phyloP scores from a whole-genome alignment of 2,329 filamentous ascomycete species.

The Rhinocladiella mackenziei region DNA sequence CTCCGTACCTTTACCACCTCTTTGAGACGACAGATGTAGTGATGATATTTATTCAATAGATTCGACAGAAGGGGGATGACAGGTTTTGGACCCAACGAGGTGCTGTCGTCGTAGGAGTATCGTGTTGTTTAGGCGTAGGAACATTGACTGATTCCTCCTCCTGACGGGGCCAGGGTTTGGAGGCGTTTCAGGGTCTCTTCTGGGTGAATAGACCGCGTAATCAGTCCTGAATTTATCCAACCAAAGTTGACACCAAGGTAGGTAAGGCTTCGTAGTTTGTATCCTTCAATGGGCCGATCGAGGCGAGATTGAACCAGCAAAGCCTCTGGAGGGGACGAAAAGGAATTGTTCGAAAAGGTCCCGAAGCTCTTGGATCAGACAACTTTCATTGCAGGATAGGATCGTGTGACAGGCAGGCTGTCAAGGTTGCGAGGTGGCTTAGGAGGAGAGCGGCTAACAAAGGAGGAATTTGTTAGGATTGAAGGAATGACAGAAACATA shows the following conservation, averaged over 20 bases:
- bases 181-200: no score
- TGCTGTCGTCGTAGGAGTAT: no score
- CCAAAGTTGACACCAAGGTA: no score
- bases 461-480: slow-evolving; percentile 18
- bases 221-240: no score
- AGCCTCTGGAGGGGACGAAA: background rate
- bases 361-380: slow-evolving; percentile 6
- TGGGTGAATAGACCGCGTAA: no score
- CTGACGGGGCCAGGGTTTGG: background rate
- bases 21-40: slow-evolving; percentile 6
- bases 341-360: background rate
- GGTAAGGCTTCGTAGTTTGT: no score
- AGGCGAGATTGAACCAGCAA: slow-evolving; percentile 1
- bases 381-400: slow-evolving; percentile 10
- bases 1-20: slow-evolving; percentile 20
- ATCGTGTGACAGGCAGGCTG: slow-evolving; percentile 17
- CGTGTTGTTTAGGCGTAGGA: no score
- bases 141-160: no score
- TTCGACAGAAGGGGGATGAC: background rate
- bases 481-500: slow-evolving; percentile 19
- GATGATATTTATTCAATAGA: slow-evolving; percentile 3
- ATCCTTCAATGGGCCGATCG: no score
- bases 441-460: slow-evolving; percentile 17
- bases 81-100: no score
- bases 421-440: slow-evolving; percentile 16